phyloP scores from a whole-genome alignment of 345 rosid genomes.

The Salix exigua region DNA sequence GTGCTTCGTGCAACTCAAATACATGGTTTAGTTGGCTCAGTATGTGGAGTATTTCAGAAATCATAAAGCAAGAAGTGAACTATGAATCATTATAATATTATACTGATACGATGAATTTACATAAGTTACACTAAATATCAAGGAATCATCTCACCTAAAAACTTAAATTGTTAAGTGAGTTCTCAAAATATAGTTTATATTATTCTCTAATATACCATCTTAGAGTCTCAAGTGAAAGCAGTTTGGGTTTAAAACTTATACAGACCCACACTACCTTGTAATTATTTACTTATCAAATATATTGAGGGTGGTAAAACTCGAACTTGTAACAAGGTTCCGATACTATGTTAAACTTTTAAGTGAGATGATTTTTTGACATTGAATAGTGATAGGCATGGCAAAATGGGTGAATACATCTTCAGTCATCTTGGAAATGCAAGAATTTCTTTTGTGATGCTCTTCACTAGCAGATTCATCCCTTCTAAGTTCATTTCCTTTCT shows the following conservation, averaged over 20 bases:
- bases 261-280: too few relatives aligned
- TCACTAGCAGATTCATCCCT: not conserved
- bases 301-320: too few relatives aligned
- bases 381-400: not conserved
- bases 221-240: too few relatives aligned
- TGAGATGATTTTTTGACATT: too few relatives aligned
- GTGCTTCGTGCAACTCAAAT: not conserved
- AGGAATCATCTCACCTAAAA: too few relatives aligned
- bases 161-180: too few relatives aligned
- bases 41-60: not conserved
- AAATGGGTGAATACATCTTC: not conserved
- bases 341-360: too few relatives aligned
- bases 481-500: not conserved
- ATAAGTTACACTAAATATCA: not conserved
- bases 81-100: not conserved
- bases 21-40: not conserved
- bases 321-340: too few relatives aligned
- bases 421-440: not conserved
- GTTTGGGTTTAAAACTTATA: fast-evolving
- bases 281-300: too few relatives aligned
- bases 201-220: too few relatives aligned
- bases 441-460: not conserved
- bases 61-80: constrained; percentile 4
- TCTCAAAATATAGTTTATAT: too few relatives aligned
- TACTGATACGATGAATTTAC: not conserved